Evolutionary conservation across 306 rosid genomes (phyloP).

Genomic region (Myrica gale): DNA sequence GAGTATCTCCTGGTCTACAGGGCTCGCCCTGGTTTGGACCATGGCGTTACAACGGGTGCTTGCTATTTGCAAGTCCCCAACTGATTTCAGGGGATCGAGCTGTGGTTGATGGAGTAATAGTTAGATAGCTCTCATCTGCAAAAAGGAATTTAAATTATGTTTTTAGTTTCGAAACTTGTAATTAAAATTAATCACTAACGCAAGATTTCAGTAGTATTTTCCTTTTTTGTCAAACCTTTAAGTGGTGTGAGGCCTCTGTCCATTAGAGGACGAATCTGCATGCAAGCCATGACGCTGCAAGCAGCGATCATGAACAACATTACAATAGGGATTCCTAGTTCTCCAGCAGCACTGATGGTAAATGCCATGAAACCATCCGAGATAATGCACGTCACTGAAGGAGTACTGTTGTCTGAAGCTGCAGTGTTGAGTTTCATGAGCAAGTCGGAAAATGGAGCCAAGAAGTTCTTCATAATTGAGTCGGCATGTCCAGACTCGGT

Average conservation of each 20-base stretch:
- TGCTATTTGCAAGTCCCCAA: too few relatives aligned
- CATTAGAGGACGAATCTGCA: not conserved
- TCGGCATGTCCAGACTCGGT: too few relatives aligned
- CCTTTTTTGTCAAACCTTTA: not conserved
- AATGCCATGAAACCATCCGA: too few relatives aligned
- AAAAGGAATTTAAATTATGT: not conserved
- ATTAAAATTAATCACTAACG: not conserved
- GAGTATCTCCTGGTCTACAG: conserved; percentile 70
- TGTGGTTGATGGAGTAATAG: too few relatives aligned
- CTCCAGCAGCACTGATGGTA: too few relatives aligned
- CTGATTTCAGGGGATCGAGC: too few relatives aligned
- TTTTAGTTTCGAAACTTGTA: not conserved
- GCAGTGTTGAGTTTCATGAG: too few relatives aligned
- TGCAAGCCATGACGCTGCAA: not conserved
- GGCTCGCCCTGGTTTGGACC: conserved; percentile 37
- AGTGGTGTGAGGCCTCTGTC: conserved; percentile 18
- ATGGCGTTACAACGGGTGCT: conserved; percentile 3
- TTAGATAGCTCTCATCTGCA: conserved; percentile 19
- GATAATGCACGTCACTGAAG: too few relatives aligned
- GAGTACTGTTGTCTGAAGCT: too few relatives aligned
- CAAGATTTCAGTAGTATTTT: not conserved
- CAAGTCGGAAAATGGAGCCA: too few relatives aligned
- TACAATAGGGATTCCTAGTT: too few relatives aligned
- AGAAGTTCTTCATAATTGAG: too few relatives aligned
- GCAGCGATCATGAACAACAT: not conserved